These are phyloP conservation scores for Flaveria ramosissima DNA, from an alignment of 129 eudicot genomes.

Conservation along the genomic window DNA sequence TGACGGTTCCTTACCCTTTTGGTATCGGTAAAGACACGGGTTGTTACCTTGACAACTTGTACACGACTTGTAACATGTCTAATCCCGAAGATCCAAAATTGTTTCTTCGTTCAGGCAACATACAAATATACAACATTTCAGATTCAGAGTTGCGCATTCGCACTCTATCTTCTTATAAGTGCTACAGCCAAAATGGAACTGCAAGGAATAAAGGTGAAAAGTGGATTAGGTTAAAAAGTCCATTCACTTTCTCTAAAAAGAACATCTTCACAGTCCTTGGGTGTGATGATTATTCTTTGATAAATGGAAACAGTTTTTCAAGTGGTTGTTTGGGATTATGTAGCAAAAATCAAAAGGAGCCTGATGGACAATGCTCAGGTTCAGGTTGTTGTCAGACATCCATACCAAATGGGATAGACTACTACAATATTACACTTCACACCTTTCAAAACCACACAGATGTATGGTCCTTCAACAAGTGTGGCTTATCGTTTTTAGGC, in stretches of 20 bases:
- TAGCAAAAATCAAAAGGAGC: neutral
- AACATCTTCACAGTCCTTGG: slow-evolving; percentile 25
- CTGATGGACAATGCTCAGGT: slow-evolving; percentile 35
- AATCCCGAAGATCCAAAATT: slow-evolving; percentile 17
- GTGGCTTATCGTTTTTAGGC: slow-evolving; percentile 40
- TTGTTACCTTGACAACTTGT: slow-evolving; percentile 27
- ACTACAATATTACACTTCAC: neutral
- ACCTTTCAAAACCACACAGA: neutral
- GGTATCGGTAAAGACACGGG: slow-evolving; percentile 28
- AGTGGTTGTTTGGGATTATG: slow-evolving; percentile 6
- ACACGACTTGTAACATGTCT: slow-evolving; percentile 31
- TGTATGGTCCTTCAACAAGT: slow-evolving; percentile 14
- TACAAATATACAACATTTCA: neutral
- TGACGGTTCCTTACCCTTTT: slow-evolving; percentile 38
- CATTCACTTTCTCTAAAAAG: slow-evolving; percentile 9
- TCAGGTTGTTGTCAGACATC: slow-evolving; percentile 43
- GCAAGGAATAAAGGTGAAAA: no score
- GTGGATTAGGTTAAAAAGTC: neutral
- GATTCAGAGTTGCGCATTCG: neutral
- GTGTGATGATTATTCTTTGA: slow-evolving; percentile 14
- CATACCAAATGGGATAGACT: slow-evolving; percentile 33
- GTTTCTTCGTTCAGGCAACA: neutral
- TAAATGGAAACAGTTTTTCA: neutral
- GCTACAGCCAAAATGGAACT: neutral
- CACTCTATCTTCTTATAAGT: neutral